phyloP scores from a whole-genome alignment of 352 stramenopile species.

The Hyaloperonospora arabidopsidis region DNA sequence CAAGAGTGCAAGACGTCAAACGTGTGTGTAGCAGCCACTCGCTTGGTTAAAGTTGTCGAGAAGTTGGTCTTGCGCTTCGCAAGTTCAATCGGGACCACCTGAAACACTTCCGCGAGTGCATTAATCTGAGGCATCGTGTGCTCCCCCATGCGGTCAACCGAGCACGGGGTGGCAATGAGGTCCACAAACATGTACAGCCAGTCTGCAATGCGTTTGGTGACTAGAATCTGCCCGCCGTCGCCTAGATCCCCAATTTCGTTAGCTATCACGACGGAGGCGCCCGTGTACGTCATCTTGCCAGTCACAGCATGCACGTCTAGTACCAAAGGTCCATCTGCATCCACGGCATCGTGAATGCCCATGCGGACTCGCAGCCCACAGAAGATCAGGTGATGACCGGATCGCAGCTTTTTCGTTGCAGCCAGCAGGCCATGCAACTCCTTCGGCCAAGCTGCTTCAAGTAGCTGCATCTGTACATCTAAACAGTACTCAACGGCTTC shows the following conservation, averaged over 20 bases:
- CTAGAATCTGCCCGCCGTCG: slow-evolving; percentile 45
- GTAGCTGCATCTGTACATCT: slow-evolving; percentile 43
- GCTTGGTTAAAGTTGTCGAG: slow-evolving; percentile 28
- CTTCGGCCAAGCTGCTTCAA: slow-evolving; percentile 41
- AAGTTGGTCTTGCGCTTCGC: slow-evolving; percentile 34
- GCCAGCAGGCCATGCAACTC: slow-evolving; percentile 33
- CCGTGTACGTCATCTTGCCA: slow-evolving; percentile 52
- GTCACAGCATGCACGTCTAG: slow-evolving; percentile 42
- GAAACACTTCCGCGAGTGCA: slow-evolving; percentile 33
- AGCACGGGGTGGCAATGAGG: slow-evolving; percentile 28
- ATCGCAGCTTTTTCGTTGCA: slow-evolving; percentile 33
- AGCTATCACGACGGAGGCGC: slow-evolving; percentile 41
- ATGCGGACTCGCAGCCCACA: slow-evolving; percentile 47
- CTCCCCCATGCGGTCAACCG: slow-evolving; percentile 30
- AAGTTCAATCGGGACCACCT: slow-evolving; percentile 29
- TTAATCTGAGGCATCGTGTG: slow-evolving; percentile 37
- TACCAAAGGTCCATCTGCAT: slow-evolving; percentile 30
- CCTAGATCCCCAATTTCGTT: slow-evolving; percentile 48
- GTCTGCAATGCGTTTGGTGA: slow-evolving; percentile 39
- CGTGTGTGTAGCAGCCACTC: slow-evolving; percentile 5
- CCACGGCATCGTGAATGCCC: slow-evolving; percentile 46
- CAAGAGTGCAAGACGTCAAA: slow-evolving; percentile 2
- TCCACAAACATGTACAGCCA: slow-evolving; percentile 41
- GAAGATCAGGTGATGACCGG: slow-evolving; percentile 34
- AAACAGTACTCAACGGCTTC: slow-evolving; percentile 54